Base-by-base conservation (phyloP, 1,139 yeast species). In the Candida sp. region DNA sequence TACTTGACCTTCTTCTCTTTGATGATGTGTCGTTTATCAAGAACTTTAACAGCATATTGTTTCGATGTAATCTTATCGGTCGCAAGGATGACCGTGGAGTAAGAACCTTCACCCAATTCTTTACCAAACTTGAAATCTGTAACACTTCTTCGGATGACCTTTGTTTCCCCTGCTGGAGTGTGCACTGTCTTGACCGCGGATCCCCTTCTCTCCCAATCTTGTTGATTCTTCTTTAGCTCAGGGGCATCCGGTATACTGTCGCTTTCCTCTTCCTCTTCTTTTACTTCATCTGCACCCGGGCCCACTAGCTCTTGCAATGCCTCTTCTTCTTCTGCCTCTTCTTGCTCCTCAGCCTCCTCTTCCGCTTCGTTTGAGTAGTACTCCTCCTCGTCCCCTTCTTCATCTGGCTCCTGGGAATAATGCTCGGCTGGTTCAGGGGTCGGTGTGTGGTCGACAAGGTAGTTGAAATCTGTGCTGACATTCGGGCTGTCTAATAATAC, bases 1-100 rank as follows among this genome's bases (percentile, higher is more conserved):
- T 94, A 96, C 69, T 96, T 94, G 60, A 93, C 96, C 68, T 94
- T 94, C 66, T 90, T 90, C 69, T 94, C 99, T 67, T 90, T 88
- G 60, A 94, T 94, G 54, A 94, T 96, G 69, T 96, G 99, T 42
- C 92, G 81, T 69, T 96, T 96, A 58, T 96, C 96, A 43, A 96
- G 81, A 5, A 94, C 86, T 68, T 96, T 96, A 55, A 96, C 86
- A 4, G 99, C 99, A 65, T 89, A 94, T 51, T 87, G 85, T 51
- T 82, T 81, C 47, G 80, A 70, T n/a, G 89, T 85, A 53, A 85
- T 85, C 43, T 85, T 78, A 59, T 94, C 97, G 2, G 89, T 79
- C 0, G 96, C 99, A 49, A 89, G 85, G 47, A 88, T 89, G 5
- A 94, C 98, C 5, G 97, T 92, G 3, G 98, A 93, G 65, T 94